Evolutionary conservation across 1,139 yeast genomes (phyloP), one percentile per base, ranked within the genome.

Genomic region (Tardiomyces digboiensis): DNA sequence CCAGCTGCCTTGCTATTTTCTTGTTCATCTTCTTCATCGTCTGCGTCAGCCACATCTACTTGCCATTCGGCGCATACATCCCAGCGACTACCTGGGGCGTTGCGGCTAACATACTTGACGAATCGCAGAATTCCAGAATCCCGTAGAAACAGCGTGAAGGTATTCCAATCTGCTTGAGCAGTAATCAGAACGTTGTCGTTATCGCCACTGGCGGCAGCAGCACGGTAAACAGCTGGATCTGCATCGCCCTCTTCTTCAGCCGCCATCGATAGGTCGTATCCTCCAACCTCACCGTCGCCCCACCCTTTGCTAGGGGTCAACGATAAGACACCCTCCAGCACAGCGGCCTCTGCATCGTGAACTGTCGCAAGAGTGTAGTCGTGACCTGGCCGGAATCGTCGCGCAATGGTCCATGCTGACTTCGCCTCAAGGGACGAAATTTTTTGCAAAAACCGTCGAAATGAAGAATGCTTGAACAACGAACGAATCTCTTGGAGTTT

Each of bases 61-160:
- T 78, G 80, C 93, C 95, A 89, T 56, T 82, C 85, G 47, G 84
- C 79, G 36, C 75, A 71, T 37, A 91, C 68, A 58, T 93, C 98
- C 97, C 97, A 93, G 58, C 98, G 72, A 33, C 94, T 81, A 1
- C 97, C 96, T 50, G 79, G 80, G 7, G 97, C 97, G 53, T 78
- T 78, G 60, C 78, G 78, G 60, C 96, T 85, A 7, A 91, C 93
- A 57, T 91, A 93, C 61, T 93, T 93, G 51, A 91, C 80, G 62
- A 93, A 93, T 61, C 91, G 84, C 61, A 93, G 69, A 21, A 91
- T 89, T 41, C 81, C 76, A 5, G 84, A 79, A 58, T 91, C 98
- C 54, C 97, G 72, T 49, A 85, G 72, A 70, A 87, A 86, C 48
- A 93, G 64, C 19, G 79, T 76, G 46, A 91, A 67, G 21, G 79